Evolutionary conservation across 257 asterid genomes (phyloP), one percentile per base, ranked within the genome.

Genomic region (Misopates orontium): DNA sequence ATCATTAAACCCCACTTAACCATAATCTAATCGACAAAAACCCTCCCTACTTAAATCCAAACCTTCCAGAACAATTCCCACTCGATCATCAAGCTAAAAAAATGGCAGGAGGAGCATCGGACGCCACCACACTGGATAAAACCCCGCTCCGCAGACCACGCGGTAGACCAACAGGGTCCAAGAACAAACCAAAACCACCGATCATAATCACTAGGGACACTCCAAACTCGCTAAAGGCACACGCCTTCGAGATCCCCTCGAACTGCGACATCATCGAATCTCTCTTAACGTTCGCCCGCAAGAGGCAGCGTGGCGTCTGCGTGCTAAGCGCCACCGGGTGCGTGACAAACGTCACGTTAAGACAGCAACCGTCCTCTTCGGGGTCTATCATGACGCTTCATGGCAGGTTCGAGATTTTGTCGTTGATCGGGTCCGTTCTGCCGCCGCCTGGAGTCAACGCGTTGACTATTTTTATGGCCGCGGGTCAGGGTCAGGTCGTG

Each of bases 101-200:
- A 50, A 86, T 87, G 97, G 86, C 87, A 1, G 87, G 94, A 14
- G 76, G 71, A 62, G 80, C 82, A 66, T 36, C 42, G 1, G 42
- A 8, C 42, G 11, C 77, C 54, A 71, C 77, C 55, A 51, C 83
- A 15, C 18, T 60, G 54, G 73, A 65, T 31, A 18, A 68, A 60
- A 61, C 77, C 66, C 41, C 79, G 16, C 40, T 40, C 4, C 85
- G 95, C 41, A 65, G 96, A 55, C 89, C 92, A 8, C 96, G 98
- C 12, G 98, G 98, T 62, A 60, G 98, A 44, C 98, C 98, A 4
- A 82, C 95, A 0, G 98, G 98, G 15, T 91, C 98, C 25, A 92
- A 92, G 71, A 92, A 92, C 89, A 92, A 89, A 75, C 98, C 98
- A 5, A 92, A 92, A 64, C 93, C 98, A 17, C 98, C 98, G 4